Conservation (phyloP, 1,139 yeast genomes). For the Hyphopichia pseudoburtonii region DNA sequence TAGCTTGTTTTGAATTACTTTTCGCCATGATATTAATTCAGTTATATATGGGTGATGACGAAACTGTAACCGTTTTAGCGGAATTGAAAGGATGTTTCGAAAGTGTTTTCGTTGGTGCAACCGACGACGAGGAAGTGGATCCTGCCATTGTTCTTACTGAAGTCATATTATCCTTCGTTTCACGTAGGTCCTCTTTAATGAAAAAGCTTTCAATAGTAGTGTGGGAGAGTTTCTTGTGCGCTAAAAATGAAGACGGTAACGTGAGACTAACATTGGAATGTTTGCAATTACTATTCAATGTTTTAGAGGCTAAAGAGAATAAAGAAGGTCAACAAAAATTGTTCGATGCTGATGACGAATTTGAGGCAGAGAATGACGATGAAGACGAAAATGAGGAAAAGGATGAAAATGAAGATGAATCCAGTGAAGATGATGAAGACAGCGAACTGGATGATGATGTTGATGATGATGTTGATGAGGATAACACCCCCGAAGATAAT, state of each 20-base stretch:
- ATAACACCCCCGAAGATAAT: conserved; percentile 21
- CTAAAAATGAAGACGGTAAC: conserved; percentile 26
- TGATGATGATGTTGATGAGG: conserved; percentile 23
- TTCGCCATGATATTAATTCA: conserved; percentile 79
- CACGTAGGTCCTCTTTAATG: conserved; percentile 69
- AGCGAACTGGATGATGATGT: conserved; percentile 30
- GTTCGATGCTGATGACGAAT: conserved; percentile 65
- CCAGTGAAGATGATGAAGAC: conserved; percentile 28
- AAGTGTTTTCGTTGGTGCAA: conserved; percentile 27
- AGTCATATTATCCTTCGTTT: conserved; percentile 69
- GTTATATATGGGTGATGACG: conserved; percentile 76
- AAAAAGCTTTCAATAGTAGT: conserved; percentile 71
- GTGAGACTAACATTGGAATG: conserved; percentile 45
- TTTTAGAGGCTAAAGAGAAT: conserved; percentile 73
- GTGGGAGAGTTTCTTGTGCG: conserved; percentile 63
- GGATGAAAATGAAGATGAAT: conserved; percentile 23
- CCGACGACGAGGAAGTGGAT: conserved; percentile 27
- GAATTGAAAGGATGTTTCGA: conserved; percentile 64
- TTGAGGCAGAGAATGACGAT: conserved; percentile 31
- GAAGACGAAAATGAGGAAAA: conserved; percentile 32
- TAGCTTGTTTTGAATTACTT: conserved; percentile 61
- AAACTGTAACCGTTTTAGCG: conserved; percentile 70
- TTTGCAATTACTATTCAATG: conserved; percentile 61
- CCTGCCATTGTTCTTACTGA: conserved; percentile 72
- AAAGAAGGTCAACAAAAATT: conserved; percentile 76